Evolutionary conservation across 192 early-diverging fungal species (phyloP).

Genomic region (Phycomyces nitens): DNA sequence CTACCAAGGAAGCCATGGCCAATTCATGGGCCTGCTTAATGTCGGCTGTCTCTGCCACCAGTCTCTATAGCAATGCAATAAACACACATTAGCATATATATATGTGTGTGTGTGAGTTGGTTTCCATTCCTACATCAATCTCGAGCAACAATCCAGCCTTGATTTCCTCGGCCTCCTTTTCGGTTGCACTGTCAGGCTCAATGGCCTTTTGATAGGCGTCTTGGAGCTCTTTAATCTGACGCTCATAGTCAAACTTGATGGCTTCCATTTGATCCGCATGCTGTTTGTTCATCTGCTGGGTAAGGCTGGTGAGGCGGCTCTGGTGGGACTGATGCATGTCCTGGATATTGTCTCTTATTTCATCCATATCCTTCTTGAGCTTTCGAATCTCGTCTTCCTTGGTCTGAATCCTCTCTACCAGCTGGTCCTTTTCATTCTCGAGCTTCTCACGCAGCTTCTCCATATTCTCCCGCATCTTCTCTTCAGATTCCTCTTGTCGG

Average conservation of each 20-base stretch:
- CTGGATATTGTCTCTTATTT: constrained; percentile 22
- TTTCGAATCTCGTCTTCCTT: constrained; percentile 9
- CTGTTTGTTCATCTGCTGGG: constrained; percentile 16
- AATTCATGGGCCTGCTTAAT: background rate
- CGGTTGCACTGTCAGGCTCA: constrained; percentile 7
- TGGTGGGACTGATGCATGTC: constrained; percentile 33
- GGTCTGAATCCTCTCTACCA: background rate
- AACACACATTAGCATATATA: no score
- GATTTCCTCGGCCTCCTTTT: constrained; percentile 6
- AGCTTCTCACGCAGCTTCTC: constrained; percentile 24
- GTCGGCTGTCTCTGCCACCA: background rate
- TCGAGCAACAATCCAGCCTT: constrained; percentile 1
- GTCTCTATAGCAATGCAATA: no score
- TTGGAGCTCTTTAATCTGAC: constrained; percentile 7
- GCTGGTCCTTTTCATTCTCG: constrained; percentile 16
- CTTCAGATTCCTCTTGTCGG: constrained; percentile 17
- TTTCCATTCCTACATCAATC: constrained; percentile 16
- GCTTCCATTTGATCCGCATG: constrained; percentile 11
- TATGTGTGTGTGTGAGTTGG: no score
- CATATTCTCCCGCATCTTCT: constrained; percentile 20
- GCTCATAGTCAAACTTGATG: constrained; percentile 15
- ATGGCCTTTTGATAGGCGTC: constrained; percentile 9
- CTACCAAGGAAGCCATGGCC: background rate
- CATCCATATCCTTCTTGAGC: constrained; percentile 17
- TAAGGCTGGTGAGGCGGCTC: constrained; percentile 18